A percentile compares a stretch with the other conserved stretches of the same genome.
These are phyloP conservation scores for Parastagonospora avenae DNA, from an alignment of 2,329 filamentous ascomycete genomes.

Conservation along the genomic window DNA sequence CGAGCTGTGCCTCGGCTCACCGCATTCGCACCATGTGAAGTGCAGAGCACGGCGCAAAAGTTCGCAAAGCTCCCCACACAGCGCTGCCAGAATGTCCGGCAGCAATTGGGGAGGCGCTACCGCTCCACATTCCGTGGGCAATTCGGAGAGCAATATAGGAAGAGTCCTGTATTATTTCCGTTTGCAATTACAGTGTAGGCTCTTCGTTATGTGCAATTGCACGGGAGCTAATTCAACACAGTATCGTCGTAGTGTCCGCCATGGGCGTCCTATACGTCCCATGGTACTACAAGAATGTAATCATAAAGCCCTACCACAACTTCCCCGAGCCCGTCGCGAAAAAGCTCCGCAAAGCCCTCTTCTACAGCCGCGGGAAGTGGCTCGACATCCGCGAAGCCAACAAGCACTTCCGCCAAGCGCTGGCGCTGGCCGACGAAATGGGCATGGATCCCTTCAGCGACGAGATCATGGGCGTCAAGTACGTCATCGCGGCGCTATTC, in stretches of 20 bases:
- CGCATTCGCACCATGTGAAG: constrained; percentile 31
- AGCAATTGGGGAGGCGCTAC: constrained; percentile 34
- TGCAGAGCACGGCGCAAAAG: constrained; percentile 21
- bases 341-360: constrained; percentile 81
- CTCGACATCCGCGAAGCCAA: constrained; percentile 77
- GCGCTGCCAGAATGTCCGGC: constrained; percentile 32
- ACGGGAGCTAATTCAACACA: constrained; percentile 18
- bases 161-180: constrained; percentile 49
- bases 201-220: neutral
- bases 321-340: constrained; percentile 74
- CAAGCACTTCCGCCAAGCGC: constrained; percentile 80
- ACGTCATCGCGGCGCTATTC: constrained; percentile 79
- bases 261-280: constrained; percentile 51
- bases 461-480: constrained; percentile 86
- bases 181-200: constrained; percentile 37
- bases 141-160: constrained; percentile 41
- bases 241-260: constrained; percentile 47
- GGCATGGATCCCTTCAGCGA: constrained; percentile 88
- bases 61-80: constrained; percentile 26
- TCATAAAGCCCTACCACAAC: constrained; percentile 57
- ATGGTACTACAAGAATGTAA: constrained; percentile 54
- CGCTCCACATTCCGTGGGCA: constrained; percentile 30
- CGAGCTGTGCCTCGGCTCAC: constrained; percentile 29
- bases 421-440: constrained; percentile 73
- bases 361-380: constrained; percentile 71